Percentiles rank a stretch among this genome's conserved stretches.
Evolutionary conservation across 345 rosid species (phyloP).

Genomic region (Euphorbia lathyris): DNA sequence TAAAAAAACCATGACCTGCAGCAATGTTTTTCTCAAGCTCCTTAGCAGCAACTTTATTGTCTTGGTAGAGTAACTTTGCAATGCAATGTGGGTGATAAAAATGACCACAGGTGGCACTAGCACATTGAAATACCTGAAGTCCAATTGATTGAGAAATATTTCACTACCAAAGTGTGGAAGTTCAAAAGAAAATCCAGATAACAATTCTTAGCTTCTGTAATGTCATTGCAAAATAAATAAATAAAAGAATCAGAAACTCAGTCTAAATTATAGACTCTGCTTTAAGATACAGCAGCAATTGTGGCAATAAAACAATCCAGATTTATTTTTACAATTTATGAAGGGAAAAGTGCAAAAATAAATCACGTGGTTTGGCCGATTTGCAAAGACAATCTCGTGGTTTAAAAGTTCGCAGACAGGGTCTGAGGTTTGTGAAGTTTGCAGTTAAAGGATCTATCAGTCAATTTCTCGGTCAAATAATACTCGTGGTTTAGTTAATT

Average conservation of each 20-base stretch:
- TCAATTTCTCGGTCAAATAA: no score
- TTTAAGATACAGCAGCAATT: background rate
- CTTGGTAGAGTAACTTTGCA: slow-evolving; percentile 48
- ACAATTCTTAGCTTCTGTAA: no score
- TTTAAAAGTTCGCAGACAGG: no score
- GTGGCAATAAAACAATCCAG: background rate
- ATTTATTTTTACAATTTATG: background rate
- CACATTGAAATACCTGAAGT: slow-evolving; percentile 74
- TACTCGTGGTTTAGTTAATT: no score
- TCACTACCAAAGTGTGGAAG: no score
- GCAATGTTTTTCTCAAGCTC: slow-evolving; percentile 51
- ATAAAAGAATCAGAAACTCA: background rate
- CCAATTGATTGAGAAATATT: background rate
- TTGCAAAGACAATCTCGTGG: no score
- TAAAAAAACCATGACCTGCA: slow-evolving; percentile 51
- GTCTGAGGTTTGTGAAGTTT: no score
- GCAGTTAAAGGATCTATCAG: no score
- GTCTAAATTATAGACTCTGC: background rate
- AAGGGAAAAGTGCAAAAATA: no score
- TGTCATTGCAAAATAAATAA: background rate
- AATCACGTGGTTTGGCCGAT: no score
- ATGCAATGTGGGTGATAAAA: slow-evolving; percentile 88
- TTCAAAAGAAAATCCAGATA: background rate
- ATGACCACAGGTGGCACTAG: slow-evolving; percentile 80
- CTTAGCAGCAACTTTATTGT: slow-evolving; percentile 53